phyloP scores from a whole-genome alignment of 495 filamentous ascomycete species.

The Neurospora pannonica region DNA sequence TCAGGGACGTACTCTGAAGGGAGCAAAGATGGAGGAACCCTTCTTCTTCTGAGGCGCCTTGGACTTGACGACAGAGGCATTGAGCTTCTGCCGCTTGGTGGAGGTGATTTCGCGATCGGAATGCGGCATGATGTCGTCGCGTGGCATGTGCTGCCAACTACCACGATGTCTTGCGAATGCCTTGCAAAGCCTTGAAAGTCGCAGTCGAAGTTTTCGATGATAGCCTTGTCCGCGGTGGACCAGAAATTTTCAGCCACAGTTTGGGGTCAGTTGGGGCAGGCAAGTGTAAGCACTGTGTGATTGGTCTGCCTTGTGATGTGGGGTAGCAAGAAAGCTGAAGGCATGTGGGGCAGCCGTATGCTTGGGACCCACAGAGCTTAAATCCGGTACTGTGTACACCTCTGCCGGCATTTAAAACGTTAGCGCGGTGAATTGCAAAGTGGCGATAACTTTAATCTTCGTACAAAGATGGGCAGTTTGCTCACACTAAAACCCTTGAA shows the following conservation, averaged over 20 bases:
- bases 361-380: background rate
- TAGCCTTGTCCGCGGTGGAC: constrained; percentile 9
- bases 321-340: background rate
- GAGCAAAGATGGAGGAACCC: constrained; percentile 76
- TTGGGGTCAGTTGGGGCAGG: constrained; percentile 2
- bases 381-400: background rate
- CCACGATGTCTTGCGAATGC: background rate
- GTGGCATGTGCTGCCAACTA: constrained; percentile 1
- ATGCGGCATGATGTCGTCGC: constrained; percentile 32
- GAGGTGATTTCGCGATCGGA: constrained; percentile 43
- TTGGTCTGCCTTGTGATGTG: background rate
- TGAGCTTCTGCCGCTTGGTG: constrained; percentile 59
- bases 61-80: constrained; percentile 22
- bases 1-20: constrained; percentile 65
- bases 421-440: too few relatives aligned
- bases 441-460: too few relatives aligned
- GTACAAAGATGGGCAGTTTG: too few relatives aligned
- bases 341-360: background rate
- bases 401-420: too few relatives aligned
- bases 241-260: constrained; percentile 19
- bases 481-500: too few relatives aligned
- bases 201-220: constrained; percentile 13
- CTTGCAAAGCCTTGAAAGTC: background rate
- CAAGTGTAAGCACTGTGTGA: background rate
- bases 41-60: constrained; percentile 21